Evolutionary conservation across 2,329 filamentous ascomycete species (phyloP), one percentile per base, ranked within the genome.

Genomic region (Ophiocordyceps robertsii): DNA sequence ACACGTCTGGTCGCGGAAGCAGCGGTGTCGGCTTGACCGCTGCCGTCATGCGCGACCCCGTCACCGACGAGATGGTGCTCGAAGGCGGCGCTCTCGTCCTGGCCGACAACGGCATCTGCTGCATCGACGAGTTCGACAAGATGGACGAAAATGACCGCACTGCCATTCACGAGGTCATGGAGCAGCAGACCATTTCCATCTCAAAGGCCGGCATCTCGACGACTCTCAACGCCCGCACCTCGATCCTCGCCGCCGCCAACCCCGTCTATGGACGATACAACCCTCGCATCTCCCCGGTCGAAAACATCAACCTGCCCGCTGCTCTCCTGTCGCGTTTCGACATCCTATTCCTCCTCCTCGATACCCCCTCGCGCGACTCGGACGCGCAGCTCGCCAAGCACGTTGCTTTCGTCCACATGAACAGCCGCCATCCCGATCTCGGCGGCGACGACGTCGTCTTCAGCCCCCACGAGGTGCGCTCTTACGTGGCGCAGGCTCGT

Each of bases 291-390:
- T 95, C 90, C 1, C 92, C 92, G 0, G 89, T 98, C 24, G 92
- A 98, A 63, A 98, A 98, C 64, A 98, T 98, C 66, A 98, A 98
- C 64, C 80, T 98, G 35, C 92, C 92, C n/a, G 92, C 92, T 16
- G 92, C 92, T 17, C 77, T 98, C 17, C 77, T 98, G 43, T 95
- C 90, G 46, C 86, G 92, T 76, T 98, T 98, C 65, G 92, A 98
- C 61, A 75, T 98, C 51, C 77, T 98, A 51, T 98, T 96, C 73
- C 73, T 98, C 38, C 89, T 98, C 54, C 82, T 98, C 45, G 92
- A 98, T 67, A 95, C 87, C 32, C 90, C 92, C 3, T 82, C 80
- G 16, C 83, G 88, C 49, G 92, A 98, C 52, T 75, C 77, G 1
- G 92, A 98, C 56, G 88, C 93, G 57, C 86, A 95, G 63, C 77